phyloP scores from a whole-genome alignment of 1,139 yeast genomes.

The Suhomyces wounanorum region DNA sequence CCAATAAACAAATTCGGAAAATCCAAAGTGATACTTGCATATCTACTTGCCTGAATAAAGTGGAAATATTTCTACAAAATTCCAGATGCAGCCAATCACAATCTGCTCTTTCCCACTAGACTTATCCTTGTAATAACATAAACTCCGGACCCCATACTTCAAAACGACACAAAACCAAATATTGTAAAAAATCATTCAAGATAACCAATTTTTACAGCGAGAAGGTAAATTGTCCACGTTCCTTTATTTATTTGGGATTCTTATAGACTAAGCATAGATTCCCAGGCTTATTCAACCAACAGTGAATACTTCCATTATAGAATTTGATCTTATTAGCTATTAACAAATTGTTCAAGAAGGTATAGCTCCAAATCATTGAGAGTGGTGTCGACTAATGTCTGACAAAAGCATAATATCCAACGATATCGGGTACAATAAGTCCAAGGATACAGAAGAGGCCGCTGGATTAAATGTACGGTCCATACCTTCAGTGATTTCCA shows the following conservation, averaged over 20 bases:
- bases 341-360: neutral
- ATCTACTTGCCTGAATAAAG: neutral
- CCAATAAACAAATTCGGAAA: neutral
- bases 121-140: neutral
- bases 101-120: neutral
- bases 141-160: slow-evolving; percentile 13
- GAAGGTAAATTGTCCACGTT: slow-evolving; percentile 4
- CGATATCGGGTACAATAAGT: slow-evolving; percentile 4
- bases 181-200: slow-evolving; percentile 7
- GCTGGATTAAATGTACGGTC: slow-evolving; percentile 58
- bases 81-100: neutral
- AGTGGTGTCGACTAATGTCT: slow-evolving; percentile 3
- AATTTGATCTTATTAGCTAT: neutral
- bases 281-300: neutral
- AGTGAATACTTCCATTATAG: neutral
- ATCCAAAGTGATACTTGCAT: neutral
- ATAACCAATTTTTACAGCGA: slow-evolving; percentile 3
- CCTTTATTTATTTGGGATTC: slow-evolving; percentile 1
- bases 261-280: neutral
- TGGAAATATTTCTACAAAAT: no score
- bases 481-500: slow-evolving; percentile 38
- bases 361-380: neutral
- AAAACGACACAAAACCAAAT: slow-evolving; percentile 8
- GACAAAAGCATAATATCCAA: slow-evolving; percentile 7
- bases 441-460: slow-evolving; percentile 12